These are phyloP conservation scores for Macroventuria anomochaeta DNA, from an alignment of 2,329 filamentous ascomycete species.

Conservation along the genomic window DNA sequence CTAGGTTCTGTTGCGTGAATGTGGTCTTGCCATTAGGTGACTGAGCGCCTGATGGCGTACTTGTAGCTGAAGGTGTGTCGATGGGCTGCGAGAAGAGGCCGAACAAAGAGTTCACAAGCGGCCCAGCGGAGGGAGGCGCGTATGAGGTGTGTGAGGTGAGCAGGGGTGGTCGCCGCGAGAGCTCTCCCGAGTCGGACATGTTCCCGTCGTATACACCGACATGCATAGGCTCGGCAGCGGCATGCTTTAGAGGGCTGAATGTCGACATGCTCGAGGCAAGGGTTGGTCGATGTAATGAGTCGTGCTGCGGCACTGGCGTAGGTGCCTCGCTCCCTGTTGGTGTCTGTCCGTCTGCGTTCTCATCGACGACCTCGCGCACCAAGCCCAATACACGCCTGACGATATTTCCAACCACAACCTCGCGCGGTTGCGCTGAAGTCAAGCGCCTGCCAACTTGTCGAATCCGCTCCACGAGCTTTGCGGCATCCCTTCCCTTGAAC, in stretches of 20 bases:
- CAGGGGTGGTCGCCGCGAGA: constrained; percentile 64
- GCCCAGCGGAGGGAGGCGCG: constrained; percentile 60
- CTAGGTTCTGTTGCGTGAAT: constrained; percentile 44
- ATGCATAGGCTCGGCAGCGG: constrained; percentile 45
- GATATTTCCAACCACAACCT: constrained; percentile 93
- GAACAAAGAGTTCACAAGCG: constrained; percentile 76
- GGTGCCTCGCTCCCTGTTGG: constrained; percentile 63
- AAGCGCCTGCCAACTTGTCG: constrained; percentile 79
- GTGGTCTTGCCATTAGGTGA: constrained; percentile 57
- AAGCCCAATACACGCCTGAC: constrained; percentile 87
- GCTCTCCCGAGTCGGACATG: constrained; percentile 46
- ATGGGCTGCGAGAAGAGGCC: constrained; percentile 79
- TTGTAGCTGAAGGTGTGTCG: constrained; percentile 52
- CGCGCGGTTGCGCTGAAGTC: constrained; percentile 82
- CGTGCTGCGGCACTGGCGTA: constrained; percentile 27
- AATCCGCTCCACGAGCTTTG: constrained; percentile 79
- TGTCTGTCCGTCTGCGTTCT: constrained; percentile 72
- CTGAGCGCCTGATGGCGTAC: constrained; percentile 59
- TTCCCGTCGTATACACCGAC: constrained; percentile 37
- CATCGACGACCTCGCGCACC: constrained; percentile 88
- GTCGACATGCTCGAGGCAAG: constrained; percentile 54
- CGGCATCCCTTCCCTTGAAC: constrained; percentile 78
- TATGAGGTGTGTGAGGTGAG: constrained; percentile 69
- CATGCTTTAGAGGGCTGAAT: constrained; percentile 56
- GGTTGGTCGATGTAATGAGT: constrained; percentile 46